These are phyloP conservation scores for Calocybe gambosa DNA, from an alignment of 1,284 basidiomycete genomes.

Conservation along the genomic window DNA sequence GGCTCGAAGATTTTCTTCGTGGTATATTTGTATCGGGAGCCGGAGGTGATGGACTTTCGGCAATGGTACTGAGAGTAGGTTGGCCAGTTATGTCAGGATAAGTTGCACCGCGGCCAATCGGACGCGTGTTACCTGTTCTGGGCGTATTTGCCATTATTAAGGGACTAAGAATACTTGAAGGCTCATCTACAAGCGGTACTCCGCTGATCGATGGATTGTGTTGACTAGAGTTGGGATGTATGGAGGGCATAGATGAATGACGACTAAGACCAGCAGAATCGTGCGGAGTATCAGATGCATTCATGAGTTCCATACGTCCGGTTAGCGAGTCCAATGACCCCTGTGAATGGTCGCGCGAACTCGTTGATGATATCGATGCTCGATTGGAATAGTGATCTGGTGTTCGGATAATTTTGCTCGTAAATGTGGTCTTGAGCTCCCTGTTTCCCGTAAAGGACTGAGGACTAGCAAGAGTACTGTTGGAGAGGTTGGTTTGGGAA, in stretches of 20 bases:
- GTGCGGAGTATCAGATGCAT: constrained; percentile 13
- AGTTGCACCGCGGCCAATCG: constrained; percentile 27
- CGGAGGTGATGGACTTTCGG: constrained; percentile 18
- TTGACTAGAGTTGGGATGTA: constrained; percentile 11
- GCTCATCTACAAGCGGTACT: constrained; percentile 47
- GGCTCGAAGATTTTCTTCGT: constrained; percentile 1
- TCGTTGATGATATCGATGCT: constrained; percentile 8
- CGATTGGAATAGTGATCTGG: constrained; percentile 43
- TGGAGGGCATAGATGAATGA: constrained; percentile 27
- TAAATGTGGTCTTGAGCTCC: constrained; percentile 60
- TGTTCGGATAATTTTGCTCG: constrained; percentile 56
- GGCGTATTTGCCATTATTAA: constrained; percentile 36
- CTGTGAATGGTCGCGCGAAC: constrained; percentile 13
- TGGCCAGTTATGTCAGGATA: constrained; percentile 22
- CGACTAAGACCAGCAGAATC: constrained; percentile 21
- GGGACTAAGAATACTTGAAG: constrained; percentile 47
- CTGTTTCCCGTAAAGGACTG: constrained; percentile 39
- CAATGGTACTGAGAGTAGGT: constrained; percentile 26
- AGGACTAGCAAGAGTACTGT: constrained; percentile 8
- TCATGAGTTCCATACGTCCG: constrained; percentile 24
- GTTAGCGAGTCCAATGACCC: constrained; percentile 22
- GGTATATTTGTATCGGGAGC: background rate
- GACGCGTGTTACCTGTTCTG: constrained; percentile 23
- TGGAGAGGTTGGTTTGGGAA: background rate
- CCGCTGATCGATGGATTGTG: constrained; percentile 25